Conservation (phyloP, 345 rosid species). For the Populus euphratica region DNA sequence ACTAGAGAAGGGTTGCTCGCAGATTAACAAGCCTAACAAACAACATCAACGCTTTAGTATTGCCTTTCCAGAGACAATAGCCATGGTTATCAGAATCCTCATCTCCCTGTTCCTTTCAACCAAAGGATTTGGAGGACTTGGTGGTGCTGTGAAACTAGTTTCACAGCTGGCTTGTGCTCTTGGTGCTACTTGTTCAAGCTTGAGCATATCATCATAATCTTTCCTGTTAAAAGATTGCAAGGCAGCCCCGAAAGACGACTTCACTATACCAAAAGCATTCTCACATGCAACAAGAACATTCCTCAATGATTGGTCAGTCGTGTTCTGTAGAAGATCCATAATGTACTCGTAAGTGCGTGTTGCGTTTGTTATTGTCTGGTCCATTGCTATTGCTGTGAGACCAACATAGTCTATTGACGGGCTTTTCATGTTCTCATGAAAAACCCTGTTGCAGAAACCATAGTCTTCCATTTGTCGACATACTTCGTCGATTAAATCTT, state of each 20-base stretch:
- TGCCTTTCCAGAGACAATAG: neutral
- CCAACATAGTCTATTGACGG: neutral
- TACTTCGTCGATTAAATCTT: neutral
- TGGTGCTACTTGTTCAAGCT: neutral
- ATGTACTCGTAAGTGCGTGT: neutral
- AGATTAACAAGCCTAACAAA: neutral
- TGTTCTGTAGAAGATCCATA: neutral
- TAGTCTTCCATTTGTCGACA: constrained; percentile 1
- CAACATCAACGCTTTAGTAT: neutral
- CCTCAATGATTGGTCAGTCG: neutral
- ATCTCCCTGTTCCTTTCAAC: neutral
- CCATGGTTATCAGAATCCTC: neutral
- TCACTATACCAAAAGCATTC: neutral
- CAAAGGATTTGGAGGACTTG: neutral
- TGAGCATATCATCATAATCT: neutral
- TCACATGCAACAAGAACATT: neutral
- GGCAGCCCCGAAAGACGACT: neutral
- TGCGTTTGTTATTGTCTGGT: neutral
- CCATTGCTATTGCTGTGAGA: neutral
- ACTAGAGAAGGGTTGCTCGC: neutral
- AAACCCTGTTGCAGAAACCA: neutral
- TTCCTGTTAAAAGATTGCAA: neutral
- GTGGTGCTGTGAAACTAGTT: neutral
- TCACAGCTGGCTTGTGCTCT: neutral
- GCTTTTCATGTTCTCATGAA: neutral